Evolutionary conservation across 164 flowering plant species (phyloP), one percentile per base, ranked within the genome.

Genomic region (Sextonia rubra): DNA sequence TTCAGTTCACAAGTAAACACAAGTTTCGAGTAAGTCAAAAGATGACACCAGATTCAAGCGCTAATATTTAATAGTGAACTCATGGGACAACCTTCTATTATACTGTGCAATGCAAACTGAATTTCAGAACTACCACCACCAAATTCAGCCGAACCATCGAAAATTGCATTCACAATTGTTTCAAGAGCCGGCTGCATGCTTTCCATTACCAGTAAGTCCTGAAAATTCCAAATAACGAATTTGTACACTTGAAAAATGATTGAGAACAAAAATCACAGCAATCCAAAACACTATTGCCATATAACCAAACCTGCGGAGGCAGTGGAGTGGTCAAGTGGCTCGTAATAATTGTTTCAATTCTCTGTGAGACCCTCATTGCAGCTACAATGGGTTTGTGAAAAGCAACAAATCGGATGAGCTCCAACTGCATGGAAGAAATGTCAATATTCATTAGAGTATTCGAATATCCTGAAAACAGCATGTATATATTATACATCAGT

Each of bases 171-270:
- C 56, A 86, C 90, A 79, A 92, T 85, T 74, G 85, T 88, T 71
- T 91, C 98, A 6, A 96, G 71, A n/a, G 96, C 89, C 77, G 83
- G 69, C 74, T 89, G 95, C 88, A 90, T 87, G 85, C 98, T 88
- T 73, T 96, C 98, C 83, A 96, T 78, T 52, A 86, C 73, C 25
- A 86, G 81, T 64, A 92, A 63, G 24, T 88, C 93, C 99, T 96
- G 82, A 60, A 76, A 70, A 47, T 66, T 37, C 18, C 9, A 60
- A 20, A 32, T 24, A 74, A 73, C 23, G 24, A 25, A 26, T 6
- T 11, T 32, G 24, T 52, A 52, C 17, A 20, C 58, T 52, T 52
- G 58, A 52, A 52, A 52, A 15, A 52, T 52, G 58, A 15, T 52
- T 47, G 66, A 26, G 47, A 18, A 49, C n/a, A 48, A 22, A 22